A percentile compares a stretch with the other conserved stretches of the same genome.
Conservation (phyloP, 129 eudicot species). For the Pittosporum tobira region DNA sequence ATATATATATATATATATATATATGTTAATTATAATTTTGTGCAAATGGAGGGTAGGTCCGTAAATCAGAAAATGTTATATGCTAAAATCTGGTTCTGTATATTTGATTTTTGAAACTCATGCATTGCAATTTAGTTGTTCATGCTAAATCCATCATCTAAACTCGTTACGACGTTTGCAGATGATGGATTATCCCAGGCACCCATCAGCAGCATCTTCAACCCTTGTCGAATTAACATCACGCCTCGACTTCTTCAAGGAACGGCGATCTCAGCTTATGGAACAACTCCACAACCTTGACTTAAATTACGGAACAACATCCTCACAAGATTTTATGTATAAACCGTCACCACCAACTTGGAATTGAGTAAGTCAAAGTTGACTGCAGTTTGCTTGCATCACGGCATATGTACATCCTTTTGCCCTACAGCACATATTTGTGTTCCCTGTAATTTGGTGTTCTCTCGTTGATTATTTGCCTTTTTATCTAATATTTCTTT, state of each 20-base stretch:
- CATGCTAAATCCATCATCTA: not conserved
- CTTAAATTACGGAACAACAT: conserved; percentile 44
- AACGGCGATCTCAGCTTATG: conserved; percentile 84
- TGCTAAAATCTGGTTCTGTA: no score
- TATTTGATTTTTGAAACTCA: no score
- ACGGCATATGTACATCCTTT: conserved; percentile 33
- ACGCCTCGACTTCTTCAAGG: conserved; percentile 94
- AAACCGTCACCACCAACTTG: conserved; percentile 76
- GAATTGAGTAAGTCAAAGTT: conserved; percentile 30
- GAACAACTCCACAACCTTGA: conserved; percentile 92
- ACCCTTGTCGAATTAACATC: conserved; percentile 85
- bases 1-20: no score
- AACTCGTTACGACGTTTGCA: conserved; percentile 13
- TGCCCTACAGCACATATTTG: conserved; percentile 27
- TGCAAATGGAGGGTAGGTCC: no score
- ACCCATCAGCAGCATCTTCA: conserved; percentile 70
- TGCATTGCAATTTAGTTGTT: not conserved
- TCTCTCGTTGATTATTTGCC: not conserved
- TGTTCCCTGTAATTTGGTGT: conserved; percentile 8
- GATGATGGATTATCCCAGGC: conserved; percentile 59
- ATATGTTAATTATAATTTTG: not conserved
- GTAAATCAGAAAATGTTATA: no score
- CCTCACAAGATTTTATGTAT: conserved; percentile 60
- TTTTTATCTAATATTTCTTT: no score
- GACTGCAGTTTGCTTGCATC: not conserved